Evolutionary conservation across 148 eudicot species (phyloP), one percentile per base, ranked within the genome.

Genomic region (Rhododendron griersonianum): DNA sequence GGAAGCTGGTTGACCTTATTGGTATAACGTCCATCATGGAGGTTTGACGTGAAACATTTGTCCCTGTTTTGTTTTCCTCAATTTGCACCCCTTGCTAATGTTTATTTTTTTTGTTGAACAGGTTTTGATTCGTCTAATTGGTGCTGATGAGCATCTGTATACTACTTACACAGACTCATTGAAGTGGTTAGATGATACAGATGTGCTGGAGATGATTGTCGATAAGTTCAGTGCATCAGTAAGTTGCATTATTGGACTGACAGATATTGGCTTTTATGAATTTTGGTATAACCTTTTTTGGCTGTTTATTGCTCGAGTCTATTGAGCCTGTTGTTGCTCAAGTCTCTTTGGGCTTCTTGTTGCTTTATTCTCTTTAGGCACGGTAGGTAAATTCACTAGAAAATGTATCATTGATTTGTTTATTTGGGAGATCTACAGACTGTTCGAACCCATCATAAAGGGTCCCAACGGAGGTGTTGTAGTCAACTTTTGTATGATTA

Each of bases 21-120:
- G 98, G 98, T 61, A 96, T 92, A 87, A 96, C 99, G 57, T 96
- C 99, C 89, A 95, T 96, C 75, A 96, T 96, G 99, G 99, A 96
- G 99, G 99, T 96, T 86, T 84, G 93, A 81, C 87, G 35, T 86
- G 48, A 83, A 25, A 41, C 84, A 51, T 86, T 53, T 21, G 28
- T 84, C 39, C 79, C 15, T 11, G 37, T 47, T 39, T 77, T 11
- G 23, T 41, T 8, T 10, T 44, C 73, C 11, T 76, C 35, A 57
- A 85, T 41, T 78, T 85, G 78, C 74, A 81, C 85, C 78, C 28
- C 80, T 79, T 89, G 81, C 71, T 88, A 73, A 84, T 82, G 35
- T 67, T 67, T 67, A 7, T 25, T 35, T 78, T 81, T 80, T 73
- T 85, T 81, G 30, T 81, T 50, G 75, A 82, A 86, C 94, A 96